Evolutionary conservation across 2,329 filamentous ascomycete species (phyloP).

Genomic region (Nemania sp.): DNA sequence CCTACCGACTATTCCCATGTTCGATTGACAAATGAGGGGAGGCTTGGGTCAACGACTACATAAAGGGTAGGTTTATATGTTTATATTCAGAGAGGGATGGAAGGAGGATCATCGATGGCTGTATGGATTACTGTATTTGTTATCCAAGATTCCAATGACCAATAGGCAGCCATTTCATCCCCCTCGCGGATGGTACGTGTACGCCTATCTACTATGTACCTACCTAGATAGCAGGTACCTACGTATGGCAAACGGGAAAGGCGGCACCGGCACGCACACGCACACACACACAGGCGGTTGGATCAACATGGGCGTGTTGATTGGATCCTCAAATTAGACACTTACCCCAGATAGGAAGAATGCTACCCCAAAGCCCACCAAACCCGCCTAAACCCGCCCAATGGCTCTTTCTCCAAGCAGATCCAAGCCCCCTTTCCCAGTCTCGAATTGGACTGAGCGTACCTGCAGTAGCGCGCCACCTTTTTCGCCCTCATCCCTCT

Average conservation of each 20-base stretch:
- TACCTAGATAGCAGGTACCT: too few species aligned
- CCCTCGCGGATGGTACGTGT: not conserved
- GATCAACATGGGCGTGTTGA: slow-evolving; percentile 6
- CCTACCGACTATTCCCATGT: too few species aligned
- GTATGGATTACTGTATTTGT: not conserved
- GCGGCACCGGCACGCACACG: too few species aligned
- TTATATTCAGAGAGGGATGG: too few species aligned
- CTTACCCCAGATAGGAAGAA: slow-evolving; percentile 31
- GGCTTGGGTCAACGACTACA: too few species aligned
- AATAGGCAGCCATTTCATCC: not conserved
- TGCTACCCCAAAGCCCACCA: slow-evolving; percentile 10
- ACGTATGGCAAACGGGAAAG: slow-evolving; percentile 1
- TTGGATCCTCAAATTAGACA: slow-evolving; percentile 20
- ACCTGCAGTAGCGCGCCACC: slow-evolving; percentile 37
- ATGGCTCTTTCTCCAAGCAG: not conserved
- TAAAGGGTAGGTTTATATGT: too few species aligned
- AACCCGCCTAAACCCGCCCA: too few species aligned
- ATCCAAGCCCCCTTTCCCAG: slow-evolving; percentile 20
- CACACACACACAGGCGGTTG: slow-evolving; percentile 13
- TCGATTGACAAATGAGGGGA: too few species aligned
- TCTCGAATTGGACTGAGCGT: slow-evolving; percentile 23
- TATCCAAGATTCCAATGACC: not conserved
- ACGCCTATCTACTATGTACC: too few species aligned
- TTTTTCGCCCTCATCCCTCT: slow-evolving; percentile 2
- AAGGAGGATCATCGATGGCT: too few species aligned